phyloP scores from a whole-genome alignment of 2,329 filamentous ascomycete genomes.

The Penicillium concentricum region DNA sequence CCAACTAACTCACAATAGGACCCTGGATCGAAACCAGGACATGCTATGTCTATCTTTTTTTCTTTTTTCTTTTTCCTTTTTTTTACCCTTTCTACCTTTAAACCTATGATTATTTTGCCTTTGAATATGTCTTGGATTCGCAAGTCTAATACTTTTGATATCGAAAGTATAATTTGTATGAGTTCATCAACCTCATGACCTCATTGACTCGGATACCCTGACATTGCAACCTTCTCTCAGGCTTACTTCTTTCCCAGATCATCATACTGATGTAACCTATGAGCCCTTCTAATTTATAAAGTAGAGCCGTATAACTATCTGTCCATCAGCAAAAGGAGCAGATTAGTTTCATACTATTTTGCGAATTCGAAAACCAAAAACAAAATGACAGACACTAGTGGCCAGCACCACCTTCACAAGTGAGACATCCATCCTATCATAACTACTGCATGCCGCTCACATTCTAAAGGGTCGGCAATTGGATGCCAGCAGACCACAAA shows the following conservation, averaged over 20 bases:
- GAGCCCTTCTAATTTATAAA: neutral
- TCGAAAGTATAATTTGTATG: neutral
- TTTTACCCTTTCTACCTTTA: no score
- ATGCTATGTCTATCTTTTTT: neutral
- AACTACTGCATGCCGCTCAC: neutral
- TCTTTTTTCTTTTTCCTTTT: no score
- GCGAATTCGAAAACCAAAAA: neutral
- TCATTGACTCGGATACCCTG: neutral
- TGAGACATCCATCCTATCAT: neutral
- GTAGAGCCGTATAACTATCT: neutral
- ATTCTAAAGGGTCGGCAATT: conserved; percentile 51
- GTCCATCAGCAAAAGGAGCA: neutral
- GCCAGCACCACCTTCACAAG: conserved; percentile 18
- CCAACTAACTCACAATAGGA: no score
- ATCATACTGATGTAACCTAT: neutral
- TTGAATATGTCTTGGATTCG: no score
- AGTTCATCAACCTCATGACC: neutral
- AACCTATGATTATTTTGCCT: no score
- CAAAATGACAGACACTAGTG: neutral
- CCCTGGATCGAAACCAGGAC: conserved; percentile 2
- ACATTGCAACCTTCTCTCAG: neutral
- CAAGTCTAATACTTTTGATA: no score
- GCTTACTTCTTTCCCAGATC: neutral
- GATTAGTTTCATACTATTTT: neutral
- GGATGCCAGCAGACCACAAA: conserved; percentile 64